Conservation (phyloP, 805 yeast species). For the Sugiyamaella lignohabitans region DNA sequence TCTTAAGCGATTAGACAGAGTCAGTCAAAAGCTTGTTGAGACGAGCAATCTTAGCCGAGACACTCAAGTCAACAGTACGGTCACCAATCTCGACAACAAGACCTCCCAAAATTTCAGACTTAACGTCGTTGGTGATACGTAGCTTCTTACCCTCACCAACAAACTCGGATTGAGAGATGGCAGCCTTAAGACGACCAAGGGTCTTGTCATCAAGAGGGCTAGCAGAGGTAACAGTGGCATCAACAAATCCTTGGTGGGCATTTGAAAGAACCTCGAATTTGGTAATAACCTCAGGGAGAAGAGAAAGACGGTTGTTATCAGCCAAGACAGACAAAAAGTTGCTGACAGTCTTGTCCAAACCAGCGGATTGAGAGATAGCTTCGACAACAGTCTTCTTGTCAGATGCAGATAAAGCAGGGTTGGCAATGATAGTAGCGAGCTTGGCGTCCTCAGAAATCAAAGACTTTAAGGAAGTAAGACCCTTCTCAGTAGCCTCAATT, state of each 20-base stretch:
- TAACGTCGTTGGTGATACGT: slow-evolving; percentile 72
- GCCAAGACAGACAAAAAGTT: slow-evolving; percentile 83
- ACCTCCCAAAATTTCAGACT: slow-evolving; percentile 93
- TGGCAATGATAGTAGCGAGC: slow-evolving; percentile 53
- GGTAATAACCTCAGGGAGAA: slow-evolving; percentile 56
- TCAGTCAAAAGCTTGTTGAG: slow-evolving; percentile 85
- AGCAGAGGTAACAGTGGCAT: slow-evolving; percentile 88
- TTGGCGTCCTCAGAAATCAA: slow-evolving; percentile 58
- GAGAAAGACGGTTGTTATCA: slow-evolving; percentile 85
- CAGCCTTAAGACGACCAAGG: slow-evolving; percentile 68
- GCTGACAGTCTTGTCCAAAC: slow-evolving; percentile 62
- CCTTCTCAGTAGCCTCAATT: slow-evolving; percentile 60
- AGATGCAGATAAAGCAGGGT: slow-evolving; percentile 75
- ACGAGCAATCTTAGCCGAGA: slow-evolving; percentile 75
- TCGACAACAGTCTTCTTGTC: slow-evolving; percentile 70
- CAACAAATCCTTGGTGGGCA: slow-evolving; percentile 87
- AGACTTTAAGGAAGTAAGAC: slow-evolving; percentile 52
- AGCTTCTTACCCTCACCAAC: slow-evolving; percentile 85
- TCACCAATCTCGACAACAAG: slow-evolving; percentile 93
- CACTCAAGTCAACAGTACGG: slow-evolving; percentile 90
- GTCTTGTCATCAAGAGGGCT: slow-evolving; percentile 73
- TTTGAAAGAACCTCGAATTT: slow-evolving; percentile 75
- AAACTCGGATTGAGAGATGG: slow-evolving; percentile 69
- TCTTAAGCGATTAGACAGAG: slow-evolving; percentile 62
- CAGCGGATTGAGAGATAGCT: slow-evolving; percentile 42